A percentile compares a stretch with the other conserved stretches of the same genome.
phyloP scores from a whole-genome alignment of 257 asterid species.

The Solanum ossicruentum region DNA sequence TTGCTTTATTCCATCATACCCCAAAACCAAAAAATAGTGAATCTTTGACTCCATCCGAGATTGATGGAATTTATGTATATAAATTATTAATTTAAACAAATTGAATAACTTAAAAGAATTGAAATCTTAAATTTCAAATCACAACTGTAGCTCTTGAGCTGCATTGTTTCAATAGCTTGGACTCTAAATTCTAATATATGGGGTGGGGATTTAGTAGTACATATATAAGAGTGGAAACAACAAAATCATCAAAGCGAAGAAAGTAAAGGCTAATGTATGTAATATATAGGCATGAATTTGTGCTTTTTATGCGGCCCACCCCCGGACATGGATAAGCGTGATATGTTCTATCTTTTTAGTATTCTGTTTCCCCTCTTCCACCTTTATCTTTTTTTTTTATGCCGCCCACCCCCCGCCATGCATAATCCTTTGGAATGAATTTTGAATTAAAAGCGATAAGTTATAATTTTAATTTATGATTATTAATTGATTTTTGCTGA shows the following conservation, averaged over 20 bases:
- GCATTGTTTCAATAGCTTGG: not conserved
- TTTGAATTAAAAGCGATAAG: too few species aligned
- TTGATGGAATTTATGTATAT: too few species aligned
- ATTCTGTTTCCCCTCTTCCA: not conserved
- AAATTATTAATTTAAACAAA: not conserved
- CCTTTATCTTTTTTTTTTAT: not conserved
- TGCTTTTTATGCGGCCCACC: not conserved
- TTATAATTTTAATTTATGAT: too few species aligned
- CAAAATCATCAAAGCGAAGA: not conserved
- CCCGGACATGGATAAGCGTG: not conserved
- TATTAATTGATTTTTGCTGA: too few species aligned
- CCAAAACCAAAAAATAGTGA: too few species aligned
- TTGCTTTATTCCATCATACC: too few species aligned
- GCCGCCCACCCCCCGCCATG: too few species aligned
- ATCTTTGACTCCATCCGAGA: too few species aligned
- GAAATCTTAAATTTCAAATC: not conserved
- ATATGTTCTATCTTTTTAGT: not conserved
- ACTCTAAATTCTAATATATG: too few species aligned
- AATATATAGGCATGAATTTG: not conserved
- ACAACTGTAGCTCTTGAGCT: not conserved
- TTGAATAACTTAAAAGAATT: not conserved
- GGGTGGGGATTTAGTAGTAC: not conserved
- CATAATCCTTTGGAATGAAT: too few species aligned
- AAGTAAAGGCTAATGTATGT: not conserved
- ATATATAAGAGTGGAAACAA: not conserved